Evolutionary conservation across 1,284 basidiomycete genomes (phyloP).

Genomic region (Tremellales sp.): DNA sequence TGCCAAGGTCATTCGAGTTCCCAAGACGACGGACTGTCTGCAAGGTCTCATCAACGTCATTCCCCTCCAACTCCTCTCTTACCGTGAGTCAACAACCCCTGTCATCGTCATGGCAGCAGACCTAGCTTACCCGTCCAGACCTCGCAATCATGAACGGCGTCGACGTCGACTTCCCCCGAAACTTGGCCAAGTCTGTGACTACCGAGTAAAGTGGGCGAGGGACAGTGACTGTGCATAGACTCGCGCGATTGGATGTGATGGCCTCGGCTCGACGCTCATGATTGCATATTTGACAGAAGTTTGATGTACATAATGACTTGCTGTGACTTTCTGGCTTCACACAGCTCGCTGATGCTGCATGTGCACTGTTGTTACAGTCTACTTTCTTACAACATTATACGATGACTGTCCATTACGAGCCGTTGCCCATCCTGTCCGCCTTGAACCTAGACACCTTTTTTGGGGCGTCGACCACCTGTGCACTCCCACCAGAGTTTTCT

Average conservation of each 20-base stretch:
- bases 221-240: too few relatives aligned
- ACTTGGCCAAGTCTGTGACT: conserved; percentile 60
- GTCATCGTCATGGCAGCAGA: not conserved
- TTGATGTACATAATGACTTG: not conserved
- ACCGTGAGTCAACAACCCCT: conserved; percentile 53
- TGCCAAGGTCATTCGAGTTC: conserved; percentile 85
- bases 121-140: conserved; percentile 47
- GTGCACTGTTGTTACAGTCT: too few relatives aligned
- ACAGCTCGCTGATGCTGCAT: too few relatives aligned
- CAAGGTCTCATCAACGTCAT: conserved; percentile 97
- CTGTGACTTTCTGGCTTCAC: not conserved
- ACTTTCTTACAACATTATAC: not conserved
- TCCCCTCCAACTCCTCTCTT: conserved; percentile 91
- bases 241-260: not conserved
- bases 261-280: not conserved
- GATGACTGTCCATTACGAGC: too few relatives aligned
- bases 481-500: not conserved
- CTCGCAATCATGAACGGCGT: conserved; percentile 91
- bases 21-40: conserved; percentile 87
- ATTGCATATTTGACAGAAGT: not conserved
- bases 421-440: conserved; percentile 32
- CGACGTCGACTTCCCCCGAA: conserved; percentile 97
- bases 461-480: not conserved
- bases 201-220: conserved; percentile 39
- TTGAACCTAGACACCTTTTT: conserved; percentile 45